These are phyloP conservation scores for Podospora sp. DNA, from an alignment of 495 filamentous ascomycete species.

Conservation along the genomic window DNA sequence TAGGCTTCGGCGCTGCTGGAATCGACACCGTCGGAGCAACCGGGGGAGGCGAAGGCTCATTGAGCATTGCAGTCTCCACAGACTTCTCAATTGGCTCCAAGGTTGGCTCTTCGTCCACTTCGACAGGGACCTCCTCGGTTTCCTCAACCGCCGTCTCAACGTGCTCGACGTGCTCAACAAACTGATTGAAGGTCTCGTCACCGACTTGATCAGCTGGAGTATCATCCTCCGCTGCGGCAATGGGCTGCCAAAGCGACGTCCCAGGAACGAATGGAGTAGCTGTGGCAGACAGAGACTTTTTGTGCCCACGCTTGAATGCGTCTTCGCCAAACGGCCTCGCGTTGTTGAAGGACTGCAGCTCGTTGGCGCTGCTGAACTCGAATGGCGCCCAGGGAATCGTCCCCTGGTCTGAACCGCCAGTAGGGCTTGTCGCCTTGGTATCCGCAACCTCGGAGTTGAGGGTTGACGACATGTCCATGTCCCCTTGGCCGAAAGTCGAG, in stretches of 20 bases:
- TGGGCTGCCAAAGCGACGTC: constrained; percentile 45
- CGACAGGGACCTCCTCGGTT: neutral
- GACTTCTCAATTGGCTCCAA: constrained; percentile 24
- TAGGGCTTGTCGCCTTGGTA: constrained; percentile 53
- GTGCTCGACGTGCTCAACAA: constrained; percentile 14
- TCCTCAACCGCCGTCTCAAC: constrained; percentile 21
- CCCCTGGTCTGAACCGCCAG: constrained; percentile 43
- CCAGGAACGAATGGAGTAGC: constrained; percentile 69
- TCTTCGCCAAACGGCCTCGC: constrained; percentile 44
- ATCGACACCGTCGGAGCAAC: constrained; percentile 8
- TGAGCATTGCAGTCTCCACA: constrained; percentile 15
- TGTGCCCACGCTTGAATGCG: constrained; percentile 47
- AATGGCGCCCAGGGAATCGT: constrained; percentile 47
- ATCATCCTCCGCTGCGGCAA: constrained; percentile 45
- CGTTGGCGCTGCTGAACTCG: constrained; percentile 43
- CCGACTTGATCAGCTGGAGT: constrained; percentile 43
- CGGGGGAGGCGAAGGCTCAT: neutral
- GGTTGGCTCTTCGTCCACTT: constrained; percentile 9
- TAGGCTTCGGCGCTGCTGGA: constrained; percentile 36
- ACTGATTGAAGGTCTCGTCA: constrained; percentile 39
- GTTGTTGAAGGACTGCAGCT: constrained; percentile 46
- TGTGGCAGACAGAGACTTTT: constrained; percentile 65
- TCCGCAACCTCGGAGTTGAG: constrained; percentile 50
- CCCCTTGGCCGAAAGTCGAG: constrained; percentile 41
- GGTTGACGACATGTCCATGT: constrained; percentile 49